Conservation (phyloP, 2,329 filamentous ascomycete genomes). For the Zymoseptoria tritici region DNA sequence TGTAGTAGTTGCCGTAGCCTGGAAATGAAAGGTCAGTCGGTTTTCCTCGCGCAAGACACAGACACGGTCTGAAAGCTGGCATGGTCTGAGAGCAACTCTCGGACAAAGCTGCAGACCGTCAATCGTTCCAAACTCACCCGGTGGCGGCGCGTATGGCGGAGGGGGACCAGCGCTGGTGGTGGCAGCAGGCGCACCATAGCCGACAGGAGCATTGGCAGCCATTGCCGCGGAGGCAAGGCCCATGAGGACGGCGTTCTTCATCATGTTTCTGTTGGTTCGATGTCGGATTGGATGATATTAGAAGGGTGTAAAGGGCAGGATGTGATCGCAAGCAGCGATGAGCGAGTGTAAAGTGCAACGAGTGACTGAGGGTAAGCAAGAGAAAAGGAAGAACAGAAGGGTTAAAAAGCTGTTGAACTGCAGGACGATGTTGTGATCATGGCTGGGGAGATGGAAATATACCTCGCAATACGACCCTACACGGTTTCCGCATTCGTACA, state of each 20-base stretch:
- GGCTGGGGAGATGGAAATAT: neutral
- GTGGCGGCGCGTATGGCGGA: neutral
- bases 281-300: neutral
- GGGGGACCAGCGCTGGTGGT: neutral
- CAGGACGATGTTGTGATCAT: neutral
- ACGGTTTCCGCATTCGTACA: neutral
- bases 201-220: neutral
- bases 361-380: neutral
- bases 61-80: too few species aligned
- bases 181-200: neutral
- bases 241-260: neutral
- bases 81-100: too few species aligned
- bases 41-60: too few species aligned
- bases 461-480: neutral
- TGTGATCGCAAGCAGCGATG: neutral
- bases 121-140: too few species aligned
- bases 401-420: neutral
- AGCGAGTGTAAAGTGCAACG: neutral
- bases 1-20: neutral
- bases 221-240: neutral
- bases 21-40: too few species aligned
- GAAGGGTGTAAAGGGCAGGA: neutral
- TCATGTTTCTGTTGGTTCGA: neutral
- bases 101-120: too few species aligned
- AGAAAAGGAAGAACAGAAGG: neutral